Conservation (phyloP, 1,284 basidiomycete species). For the Coniferiporia sulphurascens region DNA sequence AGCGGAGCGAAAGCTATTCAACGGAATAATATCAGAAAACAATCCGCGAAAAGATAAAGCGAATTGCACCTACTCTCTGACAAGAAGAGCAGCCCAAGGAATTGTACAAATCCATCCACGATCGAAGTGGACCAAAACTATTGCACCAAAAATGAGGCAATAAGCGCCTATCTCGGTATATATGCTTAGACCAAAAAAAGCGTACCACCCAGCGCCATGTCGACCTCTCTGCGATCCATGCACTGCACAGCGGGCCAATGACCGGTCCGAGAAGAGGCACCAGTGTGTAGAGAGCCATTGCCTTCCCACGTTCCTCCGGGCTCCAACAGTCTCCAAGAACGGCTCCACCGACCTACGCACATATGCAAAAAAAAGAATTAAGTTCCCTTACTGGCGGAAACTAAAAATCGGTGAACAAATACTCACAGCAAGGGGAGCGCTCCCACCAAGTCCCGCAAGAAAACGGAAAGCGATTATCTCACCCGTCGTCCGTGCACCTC, state of each 20-base stretch:
- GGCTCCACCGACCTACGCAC: slow-evolving; percentile 60
- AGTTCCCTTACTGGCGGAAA: too few species aligned
- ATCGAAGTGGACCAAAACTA: slow-evolving; percentile 40
- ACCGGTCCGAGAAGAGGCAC: slow-evolving; percentile 58
- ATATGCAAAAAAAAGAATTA: too few species aligned
- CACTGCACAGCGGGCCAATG: slow-evolving; percentile 58
- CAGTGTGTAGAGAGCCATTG: slow-evolving; percentile 65
- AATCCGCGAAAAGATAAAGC: background rate
- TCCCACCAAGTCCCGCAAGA: slow-evolving; percentile 59
- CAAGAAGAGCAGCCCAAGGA: slow-evolving; percentile 40
- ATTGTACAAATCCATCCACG: slow-evolving; percentile 32
- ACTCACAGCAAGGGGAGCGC: slow-evolving; percentile 54
- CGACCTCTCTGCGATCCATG: slow-evolving; percentile 43
- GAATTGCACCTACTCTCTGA: slow-evolving; percentile 34
- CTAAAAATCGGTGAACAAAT: background rate
- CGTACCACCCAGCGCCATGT: slow-evolving; percentile 64
- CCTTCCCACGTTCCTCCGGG: slow-evolving; percentile 64
- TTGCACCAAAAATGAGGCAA: slow-evolving; percentile 27
- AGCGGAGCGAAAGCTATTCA: slow-evolving; percentile 38
- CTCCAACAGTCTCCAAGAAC: slow-evolving; percentile 66
- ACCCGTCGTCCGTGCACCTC: slow-evolving; percentile 52
- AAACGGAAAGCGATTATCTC: slow-evolving; percentile 65
- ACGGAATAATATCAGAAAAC: background rate
- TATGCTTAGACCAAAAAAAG: slow-evolving; percentile 4
- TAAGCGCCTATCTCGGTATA: slow-evolving; percentile 31